Percentiles rank a stretch among this genome's conserved stretches.
phyloP scores from a whole-genome alignment of 257 asterid species.

The Lycium barbarum region DNA sequence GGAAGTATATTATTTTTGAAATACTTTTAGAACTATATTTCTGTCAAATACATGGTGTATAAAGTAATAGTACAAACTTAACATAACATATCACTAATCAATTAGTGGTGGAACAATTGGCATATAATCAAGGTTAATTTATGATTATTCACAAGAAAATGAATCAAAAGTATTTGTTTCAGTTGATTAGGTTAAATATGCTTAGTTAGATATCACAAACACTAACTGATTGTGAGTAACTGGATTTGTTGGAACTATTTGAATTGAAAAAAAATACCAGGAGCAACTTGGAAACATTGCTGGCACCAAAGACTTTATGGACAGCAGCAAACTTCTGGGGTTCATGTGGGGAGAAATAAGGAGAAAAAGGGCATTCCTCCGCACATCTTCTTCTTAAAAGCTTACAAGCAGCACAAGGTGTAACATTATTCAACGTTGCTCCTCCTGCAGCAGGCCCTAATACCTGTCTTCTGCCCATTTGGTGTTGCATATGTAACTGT shows the following conservation, averaged over 20 bases:
- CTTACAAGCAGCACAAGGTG: conserved; percentile 97
- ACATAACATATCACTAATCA: no score
- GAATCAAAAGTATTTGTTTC: no score
- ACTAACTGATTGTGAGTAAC: neutral
- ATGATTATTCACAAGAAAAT: no score
- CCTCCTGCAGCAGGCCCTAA: conserved; percentile 58
- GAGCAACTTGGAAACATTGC: conserved; percentile 97
- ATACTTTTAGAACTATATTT: no score
- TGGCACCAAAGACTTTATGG: conserved; percentile 92
- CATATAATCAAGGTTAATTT: no score
- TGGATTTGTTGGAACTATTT: neutral
- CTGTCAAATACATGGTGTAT: no score
- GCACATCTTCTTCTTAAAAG: conserved; percentile 87
- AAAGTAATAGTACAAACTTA: no score
- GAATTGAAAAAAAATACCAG: conserved; percentile 48
- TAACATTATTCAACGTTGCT: conserved; percentile 65
- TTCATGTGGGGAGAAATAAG: conserved; percentile 88
- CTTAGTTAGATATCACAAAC: no score
- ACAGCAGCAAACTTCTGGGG: conserved; percentile 96
- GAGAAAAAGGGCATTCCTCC: conserved; percentile 91
- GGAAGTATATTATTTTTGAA: no score
- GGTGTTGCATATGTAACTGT: conserved; percentile 28
- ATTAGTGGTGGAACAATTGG: no score
- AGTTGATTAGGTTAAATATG: no score
- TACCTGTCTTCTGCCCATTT: conserved; percentile 68